Evolutionary conservation across 176 grass and related monocot species (phyloP).

Genomic region (Saccharum officinarum): DNA sequence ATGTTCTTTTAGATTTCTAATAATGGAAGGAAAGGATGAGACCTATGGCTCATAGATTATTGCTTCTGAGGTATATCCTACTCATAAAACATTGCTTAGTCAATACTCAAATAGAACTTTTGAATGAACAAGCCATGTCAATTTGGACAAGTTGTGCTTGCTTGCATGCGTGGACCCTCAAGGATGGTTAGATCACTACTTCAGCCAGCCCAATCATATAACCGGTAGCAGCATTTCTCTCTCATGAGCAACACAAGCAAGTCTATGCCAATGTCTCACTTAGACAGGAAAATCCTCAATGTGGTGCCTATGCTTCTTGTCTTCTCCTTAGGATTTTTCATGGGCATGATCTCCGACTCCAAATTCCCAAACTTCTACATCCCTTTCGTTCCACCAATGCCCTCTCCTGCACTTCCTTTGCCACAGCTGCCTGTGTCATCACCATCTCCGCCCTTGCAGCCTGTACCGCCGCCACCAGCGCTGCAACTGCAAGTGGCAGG

Average conservation of each 20-base stretch:
- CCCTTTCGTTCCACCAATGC: not conserved
- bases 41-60: not conserved
- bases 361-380: not conserved
- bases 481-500: not conserved
- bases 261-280: not conserved
- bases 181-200: not conserved
- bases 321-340: conserved; percentile 33
- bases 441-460: not conserved
- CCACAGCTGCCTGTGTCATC: not conserved
- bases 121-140: not conserved
- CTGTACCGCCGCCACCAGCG: not conserved
- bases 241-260: not conserved
- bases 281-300: not conserved
- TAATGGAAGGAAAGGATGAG: not conserved
- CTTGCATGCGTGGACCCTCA: not conserved
- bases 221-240: not conserved
- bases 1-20: not conserved
- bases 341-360: conserved; percentile 37
- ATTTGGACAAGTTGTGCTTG: not conserved
- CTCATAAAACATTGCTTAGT: not conserved
- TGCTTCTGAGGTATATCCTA: not conserved
- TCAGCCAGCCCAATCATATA: not conserved
- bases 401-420: not conserved
- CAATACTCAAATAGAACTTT: not conserved
- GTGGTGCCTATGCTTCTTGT: conserved; percentile 16